Base-by-base conservation (phyloP, 768 basidiomycete species). In the Lactifluus rugatus region DNA sequence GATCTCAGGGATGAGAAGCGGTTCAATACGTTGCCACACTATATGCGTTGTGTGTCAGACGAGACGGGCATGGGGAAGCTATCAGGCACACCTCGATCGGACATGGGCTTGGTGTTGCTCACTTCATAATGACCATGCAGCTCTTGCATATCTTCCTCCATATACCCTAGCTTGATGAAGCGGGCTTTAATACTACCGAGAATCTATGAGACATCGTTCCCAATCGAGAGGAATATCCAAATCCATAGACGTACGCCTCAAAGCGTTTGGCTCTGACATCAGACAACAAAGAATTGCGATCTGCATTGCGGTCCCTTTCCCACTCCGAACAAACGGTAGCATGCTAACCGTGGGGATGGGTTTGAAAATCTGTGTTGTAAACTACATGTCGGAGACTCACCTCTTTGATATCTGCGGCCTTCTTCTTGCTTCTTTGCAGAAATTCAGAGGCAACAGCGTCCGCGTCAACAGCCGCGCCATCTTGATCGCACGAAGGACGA, bases 81-180 rank as follows among this genome's bases (percentile, higher is more conserved):
- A 19, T 26, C 19, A 4, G 19, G 32, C 54, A 16, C 39, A 61
- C 59, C 54, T 61, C 59, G 39, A 28, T 51, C 54, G 5, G 59
- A 51, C 54, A 61, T 46, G 14, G 59, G 59, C 37, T 61, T 61
- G 34, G 31, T 50, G 25, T 10, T 45, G 32, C 23, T 37, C 42
- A 61, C 54, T 52, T 61, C 59, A 9, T 37, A 32, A 36, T 61
- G 59, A n/a, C 42, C n/a, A 21, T 49, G 46, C 13, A 61, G 47
- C 0, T 11, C 2, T 31, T 23, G 8, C 2, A 61, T 21, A 39
- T 61, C 59, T 10, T 39, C 50, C 6, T 51, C 32, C 10, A 17
- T n/a, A 39, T 61, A 52, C 4, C 59, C 59, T 10, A 47, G n/a
- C 42, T 56, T 16, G 21, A 46, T 4, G 17, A 56, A 52, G 11